Conservation (phyloP, 306 rosid genomes). For the Cotoneaster glaucophyllus region DNA sequence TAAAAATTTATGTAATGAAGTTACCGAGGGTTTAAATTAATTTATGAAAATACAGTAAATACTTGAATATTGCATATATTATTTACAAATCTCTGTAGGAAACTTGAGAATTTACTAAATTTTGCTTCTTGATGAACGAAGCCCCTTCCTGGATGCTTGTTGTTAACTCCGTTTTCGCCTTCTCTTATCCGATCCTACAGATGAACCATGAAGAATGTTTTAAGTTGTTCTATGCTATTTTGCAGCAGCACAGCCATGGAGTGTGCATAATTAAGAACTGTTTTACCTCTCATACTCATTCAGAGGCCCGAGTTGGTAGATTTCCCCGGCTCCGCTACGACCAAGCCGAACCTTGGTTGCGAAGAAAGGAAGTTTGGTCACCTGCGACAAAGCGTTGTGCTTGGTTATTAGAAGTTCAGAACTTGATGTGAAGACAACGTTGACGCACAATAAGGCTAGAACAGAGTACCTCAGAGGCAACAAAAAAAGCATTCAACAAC, state of each 20-base stretch:
- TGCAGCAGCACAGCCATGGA: background rate
- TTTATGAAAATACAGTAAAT: background rate
- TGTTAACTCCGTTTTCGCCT: constrained; percentile 56
- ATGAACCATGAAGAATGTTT: background rate
- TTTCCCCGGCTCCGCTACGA: constrained; percentile 69
- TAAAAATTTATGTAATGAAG: background rate
- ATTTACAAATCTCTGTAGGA: background rate
- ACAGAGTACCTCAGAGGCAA: constrained; percentile 61
- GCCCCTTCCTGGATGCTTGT: constrained; percentile 63
- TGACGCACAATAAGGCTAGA: background rate
- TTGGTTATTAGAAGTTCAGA: constrained; percentile 4
- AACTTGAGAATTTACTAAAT: background rate
- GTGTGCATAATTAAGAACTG: background rate
- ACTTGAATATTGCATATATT: background rate
- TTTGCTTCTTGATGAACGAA: constrained; percentile 40
- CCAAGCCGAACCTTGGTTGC: constrained; percentile 83
- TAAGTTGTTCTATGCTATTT: background rate
- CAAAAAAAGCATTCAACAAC: constrained; percentile 68
- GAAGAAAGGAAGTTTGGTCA: constrained; percentile 83
- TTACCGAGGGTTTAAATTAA: background rate
- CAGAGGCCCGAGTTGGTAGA: constrained; percentile 70
- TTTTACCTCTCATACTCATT: constrained; percentile 79
- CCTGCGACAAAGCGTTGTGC: constrained; percentile 29
- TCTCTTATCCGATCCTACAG: constrained; percentile 61
- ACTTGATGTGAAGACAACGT: background rate